phyloP scores from a whole-genome alignment of 768 basidiomycete genomes.

The Auricularia sp. region DNA sequence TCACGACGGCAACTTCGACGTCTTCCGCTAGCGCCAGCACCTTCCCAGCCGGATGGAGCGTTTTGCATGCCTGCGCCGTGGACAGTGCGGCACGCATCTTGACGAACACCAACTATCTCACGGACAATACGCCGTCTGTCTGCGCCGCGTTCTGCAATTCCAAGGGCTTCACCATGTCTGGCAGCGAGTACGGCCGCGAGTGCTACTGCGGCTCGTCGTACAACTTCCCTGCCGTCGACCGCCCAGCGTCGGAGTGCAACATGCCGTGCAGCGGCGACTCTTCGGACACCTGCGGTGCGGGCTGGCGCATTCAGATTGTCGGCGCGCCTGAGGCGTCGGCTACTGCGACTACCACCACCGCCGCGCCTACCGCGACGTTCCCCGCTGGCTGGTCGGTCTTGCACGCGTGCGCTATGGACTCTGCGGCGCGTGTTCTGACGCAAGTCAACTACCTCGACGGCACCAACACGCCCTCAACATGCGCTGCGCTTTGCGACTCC shows the following conservation, averaged over 20 bases:
- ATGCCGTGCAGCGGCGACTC: background rate
- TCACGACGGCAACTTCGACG: background rate
- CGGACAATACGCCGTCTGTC: background rate
- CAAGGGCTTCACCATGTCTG: background rate
- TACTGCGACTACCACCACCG: no score
- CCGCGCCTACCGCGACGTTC: no score
- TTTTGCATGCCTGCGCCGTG: background rate
- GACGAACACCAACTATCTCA: background rate
- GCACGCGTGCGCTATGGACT: background rate
- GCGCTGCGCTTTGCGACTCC: no score
- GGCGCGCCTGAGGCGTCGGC: background rate
- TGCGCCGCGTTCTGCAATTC: background rate
- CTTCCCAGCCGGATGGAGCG: background rate
- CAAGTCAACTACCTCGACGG: no score
- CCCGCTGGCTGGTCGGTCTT: no score
- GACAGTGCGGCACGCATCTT: background rate
- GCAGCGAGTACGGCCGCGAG: background rate
- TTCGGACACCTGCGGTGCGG: background rate
- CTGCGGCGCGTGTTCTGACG: background rate
- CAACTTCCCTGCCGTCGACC: background rate
- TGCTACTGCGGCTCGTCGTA: background rate
- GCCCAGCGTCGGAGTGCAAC: background rate
- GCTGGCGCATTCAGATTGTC: background rate
- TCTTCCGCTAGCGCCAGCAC: background rate
- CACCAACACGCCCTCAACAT: no score